Base-by-base conservation (phyloP, 805 yeast species). In the Priceomyces carsonii region DNA sequence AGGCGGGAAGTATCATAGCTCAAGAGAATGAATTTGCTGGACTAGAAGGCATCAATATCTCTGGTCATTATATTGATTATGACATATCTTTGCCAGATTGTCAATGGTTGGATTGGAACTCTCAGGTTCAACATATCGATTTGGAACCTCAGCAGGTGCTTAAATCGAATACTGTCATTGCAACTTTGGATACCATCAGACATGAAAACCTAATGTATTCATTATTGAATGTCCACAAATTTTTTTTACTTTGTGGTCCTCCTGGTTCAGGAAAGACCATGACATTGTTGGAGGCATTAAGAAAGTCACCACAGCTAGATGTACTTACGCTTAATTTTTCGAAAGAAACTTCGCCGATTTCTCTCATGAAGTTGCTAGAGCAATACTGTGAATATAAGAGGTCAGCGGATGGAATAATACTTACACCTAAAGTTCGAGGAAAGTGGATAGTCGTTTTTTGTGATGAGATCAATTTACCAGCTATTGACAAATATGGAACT, bases 231-330 rank as follows among this genome's bases (percentile, higher is more conserved):
- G 75, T 76, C 29, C 81, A 75, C 35, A 62, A 63, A 25, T 78
- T 95, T 0, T 55, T 87, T 12, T 66, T 91, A 18, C 66, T 91
- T 15, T 88, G 96, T 59, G 98, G 98, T 2, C 98, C 98, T 0
- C 97, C 98, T 0, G 98, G 98, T 3, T 84, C 96, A 0, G 98
- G 98, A 39, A 91, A 91, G 54, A 90, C 98, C 0, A 90, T 91
- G 98, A 80, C 90, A 0, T 60, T 91, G 13, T 71, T 86, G 45
- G 77, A 82, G 30, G 80, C 88, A 0, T 53, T 91, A 26, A 63
- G 85, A 29, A 67, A 66, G 35, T 70, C 83, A 0, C 71, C 80
- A 0, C 68, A 73, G 10, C 65, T 79, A 39, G 84, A 79, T 14
- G 63, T 88, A 2, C 69, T 80, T 3, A 77, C 87, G 4, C 56